Base-by-base conservation (phyloP, 2,329 filamentous ascomycete species). In the Colletotrichum musicola region DNA sequence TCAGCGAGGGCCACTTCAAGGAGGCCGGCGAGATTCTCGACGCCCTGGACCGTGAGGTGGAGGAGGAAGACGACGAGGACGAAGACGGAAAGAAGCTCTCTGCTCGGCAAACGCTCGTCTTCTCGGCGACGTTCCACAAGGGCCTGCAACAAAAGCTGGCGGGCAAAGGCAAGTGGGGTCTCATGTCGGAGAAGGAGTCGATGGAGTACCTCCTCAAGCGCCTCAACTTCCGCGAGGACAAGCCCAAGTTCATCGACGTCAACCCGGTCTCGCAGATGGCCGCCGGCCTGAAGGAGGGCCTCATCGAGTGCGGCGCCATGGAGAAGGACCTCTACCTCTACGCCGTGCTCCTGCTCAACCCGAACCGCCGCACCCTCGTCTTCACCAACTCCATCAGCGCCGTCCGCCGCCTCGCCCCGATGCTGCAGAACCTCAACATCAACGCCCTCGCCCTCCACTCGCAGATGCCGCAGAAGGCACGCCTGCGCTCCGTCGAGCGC, bases 241-340 rank as follows among this genome's bases (percentile, higher is more conserved):
- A 91, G 73, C 96, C 96, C 2, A 94, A 92, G 74, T 98, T 97
- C 75, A 90, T 99, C 71, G 96, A 99, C 76, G 92, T 94, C 67
- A 97, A 98, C 75, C 96, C 96, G 0, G 84, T 92, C 0, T 92
- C 90, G 9, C 94, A 97, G 75, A 97, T 99, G 93, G 95, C 96
- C 0, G 86, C 91, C 18, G 89, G 90, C 2, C 84, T 99, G 6
- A 93, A 92, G 71, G 96, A 99, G 81, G 95, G 95, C 0, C 86
- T 99, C 47, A 89, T 99, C 35, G 94, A 98, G 81, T 99, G 96
- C 75, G 92, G 89, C 46, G 93, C 94, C 6, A 95, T 94, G 81
- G 96, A 99, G 77, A 99, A 99, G 86, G 96, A 99, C 79, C 89
- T 99, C 10, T 98, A 95, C 73, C 90, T 98, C 47, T 99, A 99